phyloP scores from a whole-genome alignment of 139 green algal genomes.

The Trebouxia sp. region DNA sequence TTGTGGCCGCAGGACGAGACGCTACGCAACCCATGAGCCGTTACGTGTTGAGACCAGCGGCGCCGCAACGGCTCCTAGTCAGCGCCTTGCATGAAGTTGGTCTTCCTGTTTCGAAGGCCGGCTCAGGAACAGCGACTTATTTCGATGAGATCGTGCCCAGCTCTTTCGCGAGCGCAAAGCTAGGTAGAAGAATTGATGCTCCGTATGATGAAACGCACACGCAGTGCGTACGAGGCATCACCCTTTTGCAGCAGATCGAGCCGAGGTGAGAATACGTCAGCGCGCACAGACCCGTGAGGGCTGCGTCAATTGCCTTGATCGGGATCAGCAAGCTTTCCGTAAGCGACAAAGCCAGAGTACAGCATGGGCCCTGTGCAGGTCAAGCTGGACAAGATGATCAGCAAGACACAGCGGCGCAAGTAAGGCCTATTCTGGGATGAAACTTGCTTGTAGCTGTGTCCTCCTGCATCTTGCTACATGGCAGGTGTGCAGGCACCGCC shows the following conservation, averaged over 20 bases:
- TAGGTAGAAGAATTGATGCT: too few species aligned
- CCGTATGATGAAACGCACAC: too few species aligned
- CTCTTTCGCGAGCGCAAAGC: too few species aligned
- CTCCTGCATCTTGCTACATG: too few species aligned
- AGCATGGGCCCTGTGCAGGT: not conserved
- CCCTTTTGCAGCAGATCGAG: too few species aligned
- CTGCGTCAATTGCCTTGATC: not conserved
- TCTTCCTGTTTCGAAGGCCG: not conserved
- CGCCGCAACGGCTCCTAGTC: not conserved
- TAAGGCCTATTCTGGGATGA: not conserved
- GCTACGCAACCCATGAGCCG: not conserved
- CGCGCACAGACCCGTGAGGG: too few species aligned
- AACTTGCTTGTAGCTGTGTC: not conserved
- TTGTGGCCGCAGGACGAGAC: not conserved
- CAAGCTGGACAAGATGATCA: conserved; percentile 7
- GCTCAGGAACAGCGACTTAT: too few species aligned
- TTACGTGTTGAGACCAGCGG: not conserved
- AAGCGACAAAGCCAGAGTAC: not conserved
- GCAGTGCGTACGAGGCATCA: too few species aligned
- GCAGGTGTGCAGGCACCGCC: not conserved
- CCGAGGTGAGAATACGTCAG: too few species aligned
- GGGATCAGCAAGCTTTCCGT: not conserved
- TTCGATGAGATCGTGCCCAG: too few species aligned
- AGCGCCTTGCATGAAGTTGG: not conserved
- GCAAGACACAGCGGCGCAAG: not conserved